Evolutionary conservation across 352 stramenopile genomes (phyloP).

Genomic region (Pythium aphanidermatum): DNA sequence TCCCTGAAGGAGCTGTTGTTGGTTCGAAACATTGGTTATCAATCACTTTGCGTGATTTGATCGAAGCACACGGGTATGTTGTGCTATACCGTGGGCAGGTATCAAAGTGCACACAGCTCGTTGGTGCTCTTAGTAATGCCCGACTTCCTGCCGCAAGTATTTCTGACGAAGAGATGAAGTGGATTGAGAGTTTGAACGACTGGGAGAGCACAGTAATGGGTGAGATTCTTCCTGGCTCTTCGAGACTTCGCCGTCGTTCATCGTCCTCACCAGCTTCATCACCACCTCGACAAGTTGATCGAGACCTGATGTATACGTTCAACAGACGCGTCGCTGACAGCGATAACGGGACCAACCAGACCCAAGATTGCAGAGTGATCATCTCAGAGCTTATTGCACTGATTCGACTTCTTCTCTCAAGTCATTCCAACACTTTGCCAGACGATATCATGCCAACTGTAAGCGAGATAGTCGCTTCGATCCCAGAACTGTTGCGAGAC

Average conservation of each 20-base stretch:
- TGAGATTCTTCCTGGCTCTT: slow-evolving; percentile 38
- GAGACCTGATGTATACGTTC: slow-evolving; percentile 32
- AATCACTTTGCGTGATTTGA: slow-evolving; percentile 36
- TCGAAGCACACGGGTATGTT: slow-evolving; percentile 45
- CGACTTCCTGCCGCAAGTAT: no score
- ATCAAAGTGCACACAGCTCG: no score
- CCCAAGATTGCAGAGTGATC: background rate
- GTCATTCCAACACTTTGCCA: background rate
- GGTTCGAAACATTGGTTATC: slow-evolving; percentile 65
- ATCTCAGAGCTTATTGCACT: slow-evolving; percentile 12
- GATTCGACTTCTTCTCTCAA: slow-evolving; percentile 2
- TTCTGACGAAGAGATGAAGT: slow-evolving; percentile 34
- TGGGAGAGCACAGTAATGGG: slow-evolving; percentile 40
- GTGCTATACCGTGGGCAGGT: slow-evolving; percentile 38
- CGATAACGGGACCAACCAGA: background rate
- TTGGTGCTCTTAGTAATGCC: no score
- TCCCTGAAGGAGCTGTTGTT: slow-evolving; percentile 44
- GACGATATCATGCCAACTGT: background rate
- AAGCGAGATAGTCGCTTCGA: background rate
- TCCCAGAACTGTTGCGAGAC: background rate
- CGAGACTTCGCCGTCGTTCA: slow-evolving; percentile 32
- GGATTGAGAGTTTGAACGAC: slow-evolving; percentile 34
- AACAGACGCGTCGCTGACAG: slow-evolving; percentile 16
- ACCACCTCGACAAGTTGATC: slow-evolving; percentile 24
- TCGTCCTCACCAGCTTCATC: slow-evolving; percentile 22